phyloP scores from a whole-genome alignment of 106 monocot species.

The Allium sativum region DNA sequence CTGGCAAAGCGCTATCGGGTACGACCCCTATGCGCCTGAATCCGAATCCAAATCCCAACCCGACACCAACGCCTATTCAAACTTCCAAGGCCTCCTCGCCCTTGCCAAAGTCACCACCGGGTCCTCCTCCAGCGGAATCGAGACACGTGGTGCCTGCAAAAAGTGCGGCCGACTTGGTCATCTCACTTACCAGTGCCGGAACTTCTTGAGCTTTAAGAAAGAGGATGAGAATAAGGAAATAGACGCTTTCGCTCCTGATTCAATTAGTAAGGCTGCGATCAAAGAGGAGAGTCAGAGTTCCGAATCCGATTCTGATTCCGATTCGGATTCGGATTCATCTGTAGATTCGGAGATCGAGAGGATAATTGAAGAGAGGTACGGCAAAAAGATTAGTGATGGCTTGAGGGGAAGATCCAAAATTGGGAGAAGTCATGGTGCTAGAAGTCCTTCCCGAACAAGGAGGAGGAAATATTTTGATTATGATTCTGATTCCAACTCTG shows the following conservation, averaged over 20 bases:
- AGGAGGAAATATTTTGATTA: too few relatives aligned
- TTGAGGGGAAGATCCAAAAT: too few relatives aligned
- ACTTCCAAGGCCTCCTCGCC: constrained; percentile 86
- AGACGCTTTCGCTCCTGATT: too few relatives aligned
- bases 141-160: constrained; percentile 78
- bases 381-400: constrained; percentile 2
- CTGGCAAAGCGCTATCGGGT: constrained; percentile 97
- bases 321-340: neutral
- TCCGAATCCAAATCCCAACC: constrained; percentile 3
- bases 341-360: constrained; percentile 1
- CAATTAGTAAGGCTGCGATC: too few relatives aligned
- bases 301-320: neutral
- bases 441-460: too few relatives aligned
- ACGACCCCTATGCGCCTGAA: constrained; percentile 61
- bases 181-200: constrained; percentile 86
- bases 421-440: too few relatives aligned
- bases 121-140: constrained; percentile 33
- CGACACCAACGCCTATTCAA: constrained; percentile 58
- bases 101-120: constrained; percentile 70
- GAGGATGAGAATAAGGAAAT: too few relatives aligned
- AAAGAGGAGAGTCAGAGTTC: neutral
- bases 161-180: constrained; percentile 84
- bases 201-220: constrained; percentile 68
- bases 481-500: too few relatives aligned
- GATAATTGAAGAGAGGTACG: constrained; percentile 2